A percentile compares a stretch with the other conserved stretches of the same genome.
These are phyloP conservation scores for Melanomma pulvis-pyrius DNA, from an alignment of 495 filamentous ascomycete species.

Conservation along the genomic window DNA sequence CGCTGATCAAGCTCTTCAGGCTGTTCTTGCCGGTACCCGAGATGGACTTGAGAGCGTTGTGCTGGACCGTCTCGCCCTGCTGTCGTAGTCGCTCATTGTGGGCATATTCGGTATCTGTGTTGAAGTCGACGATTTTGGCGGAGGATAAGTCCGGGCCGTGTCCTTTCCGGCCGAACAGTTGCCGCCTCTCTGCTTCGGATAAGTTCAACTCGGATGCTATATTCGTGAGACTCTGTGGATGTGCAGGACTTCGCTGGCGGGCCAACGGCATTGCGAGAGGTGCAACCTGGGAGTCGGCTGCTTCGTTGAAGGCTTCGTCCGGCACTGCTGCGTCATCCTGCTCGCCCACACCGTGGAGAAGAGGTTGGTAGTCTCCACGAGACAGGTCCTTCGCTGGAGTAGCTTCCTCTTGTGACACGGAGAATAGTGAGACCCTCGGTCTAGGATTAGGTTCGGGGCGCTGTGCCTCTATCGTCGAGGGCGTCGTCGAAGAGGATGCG, in stretches of 20 bases:
- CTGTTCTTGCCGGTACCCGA: conserved; percentile 81
- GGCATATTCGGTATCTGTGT: conserved; percentile 81
- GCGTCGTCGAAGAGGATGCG: conserved; percentile 12
- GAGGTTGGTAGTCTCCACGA: conserved; percentile 48
- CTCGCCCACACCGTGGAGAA: conserved; percentile 23
- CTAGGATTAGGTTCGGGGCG: conserved; percentile 33
- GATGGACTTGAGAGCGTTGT: conserved; percentile 81
- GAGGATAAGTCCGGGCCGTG: conserved; percentile 43
- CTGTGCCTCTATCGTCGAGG: conserved; percentile 23
- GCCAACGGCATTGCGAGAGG: neutral
- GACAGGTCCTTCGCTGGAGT: conserved; percentile 25
- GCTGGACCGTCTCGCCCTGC: conserved; percentile 64
- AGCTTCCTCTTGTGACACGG: conserved; percentile 48
- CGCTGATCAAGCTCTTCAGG: conserved; percentile 82
- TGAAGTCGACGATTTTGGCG: conserved; percentile 70
- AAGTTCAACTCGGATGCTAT: conserved; percentile 77
- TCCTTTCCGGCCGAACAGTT: conserved; percentile 73
- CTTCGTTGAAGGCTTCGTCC: conserved; percentile 1
- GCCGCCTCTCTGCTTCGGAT: conserved; percentile 69
- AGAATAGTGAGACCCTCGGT: conserved; percentile 64
- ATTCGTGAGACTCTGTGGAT: conserved; percentile 57
- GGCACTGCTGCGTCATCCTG: conserved; percentile 32
- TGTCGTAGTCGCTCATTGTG: conserved; percentile 76
- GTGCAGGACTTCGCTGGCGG: conserved; percentile 1
- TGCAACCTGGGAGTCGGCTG: neutral